These are phyloP conservation scores for Boehmeria nivea DNA, from an alignment of 306 rosid species.

Conservation along the genomic window DNA sequence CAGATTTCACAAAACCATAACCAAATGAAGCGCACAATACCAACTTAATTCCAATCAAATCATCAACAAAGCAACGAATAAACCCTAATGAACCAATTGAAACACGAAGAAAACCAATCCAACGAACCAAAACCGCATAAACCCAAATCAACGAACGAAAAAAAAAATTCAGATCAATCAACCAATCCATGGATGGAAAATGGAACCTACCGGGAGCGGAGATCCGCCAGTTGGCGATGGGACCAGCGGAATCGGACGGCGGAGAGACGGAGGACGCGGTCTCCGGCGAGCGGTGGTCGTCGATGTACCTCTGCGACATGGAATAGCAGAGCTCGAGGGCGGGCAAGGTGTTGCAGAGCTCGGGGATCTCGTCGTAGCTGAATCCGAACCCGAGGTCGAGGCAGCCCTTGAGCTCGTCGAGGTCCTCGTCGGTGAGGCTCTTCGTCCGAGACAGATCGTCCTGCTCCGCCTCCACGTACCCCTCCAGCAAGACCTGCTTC, in stretches of 20 bases:
- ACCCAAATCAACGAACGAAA: not conserved
- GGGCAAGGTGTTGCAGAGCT: slow-evolving; percentile 80
- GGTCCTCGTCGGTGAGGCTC: slow-evolving; percentile 80
- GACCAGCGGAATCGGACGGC: slow-evolving; percentile 32
- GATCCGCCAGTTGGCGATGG: slow-evolving; percentile 77
- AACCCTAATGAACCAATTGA: too few species aligned
- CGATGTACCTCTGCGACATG: slow-evolving; percentile 65
- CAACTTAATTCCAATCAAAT: too few species aligned
- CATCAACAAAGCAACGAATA: too few species aligned
- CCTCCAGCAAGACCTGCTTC: slow-evolving; percentile 67
- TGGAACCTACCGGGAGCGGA: slow-evolving; percentile 65
- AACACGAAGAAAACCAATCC: too few species aligned
- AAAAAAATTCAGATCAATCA: too few species aligned
- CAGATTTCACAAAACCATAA: too few species aligned
- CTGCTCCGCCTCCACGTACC: slow-evolving; percentile 50
- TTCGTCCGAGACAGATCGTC: slow-evolving; percentile 55
- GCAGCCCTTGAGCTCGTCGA: slow-evolving; percentile 77
- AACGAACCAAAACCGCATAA: too few species aligned
- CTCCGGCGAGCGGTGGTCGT: slow-evolving; percentile 33
- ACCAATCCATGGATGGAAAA: too few species aligned
- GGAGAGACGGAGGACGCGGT: slow-evolving; percentile 14
- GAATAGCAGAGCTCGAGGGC: slow-evolving; percentile 83
- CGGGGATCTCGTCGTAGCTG: slow-evolving; percentile 81
- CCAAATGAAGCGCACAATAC: too few species aligned
- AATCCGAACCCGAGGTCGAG: slow-evolving; percentile 88